Evolutionary conservation across 202 grass and related monocot species (phyloP).

Genomic region (Musa balbisiana): DNA sequence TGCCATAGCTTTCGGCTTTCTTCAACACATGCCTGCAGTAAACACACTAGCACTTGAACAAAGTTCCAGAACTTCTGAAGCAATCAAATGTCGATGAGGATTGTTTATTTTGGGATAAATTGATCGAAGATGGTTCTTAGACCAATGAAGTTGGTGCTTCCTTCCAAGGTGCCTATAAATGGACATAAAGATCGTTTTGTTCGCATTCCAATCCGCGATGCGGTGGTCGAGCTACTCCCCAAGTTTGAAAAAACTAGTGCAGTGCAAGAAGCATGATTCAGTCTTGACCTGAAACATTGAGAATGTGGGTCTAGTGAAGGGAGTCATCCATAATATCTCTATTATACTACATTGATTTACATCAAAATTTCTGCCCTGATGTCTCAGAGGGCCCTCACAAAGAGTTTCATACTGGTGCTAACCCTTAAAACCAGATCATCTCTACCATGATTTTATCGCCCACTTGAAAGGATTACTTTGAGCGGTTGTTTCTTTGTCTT

Average conservation of each 20-base stretch:
- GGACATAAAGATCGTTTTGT: slow-evolving; percentile 23
- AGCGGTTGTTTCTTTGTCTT: too few species aligned
- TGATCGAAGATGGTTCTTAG: slow-evolving; percentile 39
- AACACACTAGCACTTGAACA: slow-evolving; percentile 35
- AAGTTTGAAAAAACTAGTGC: slow-evolving; percentile 43
- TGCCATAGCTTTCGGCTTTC: slow-evolving; percentile 86
- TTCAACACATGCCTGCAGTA: slow-evolving; percentile 47
- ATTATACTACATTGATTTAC: too few species aligned
- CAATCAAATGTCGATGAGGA: slow-evolving; percentile 64
- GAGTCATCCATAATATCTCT: too few species aligned
- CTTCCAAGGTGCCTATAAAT: slow-evolving; percentile 36
- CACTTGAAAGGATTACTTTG: too few species aligned
- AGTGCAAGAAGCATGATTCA: slow-evolving; percentile 42
- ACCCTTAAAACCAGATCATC: too few species aligned
- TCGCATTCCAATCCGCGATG: slow-evolving; percentile 36
- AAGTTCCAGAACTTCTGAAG: slow-evolving; percentile 68
- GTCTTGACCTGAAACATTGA: slow-evolving; percentile 21
- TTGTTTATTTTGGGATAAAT: slow-evolving; percentile 44
- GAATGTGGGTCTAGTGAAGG: too few species aligned
- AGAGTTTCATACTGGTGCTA: too few species aligned
- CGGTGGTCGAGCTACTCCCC: slow-evolving; percentile 47
- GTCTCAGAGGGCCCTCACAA: too few species aligned
- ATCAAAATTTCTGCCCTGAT: too few species aligned
- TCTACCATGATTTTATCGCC: too few species aligned
- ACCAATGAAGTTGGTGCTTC: slow-evolving; percentile 35